Base-by-base conservation (phyloP, 176 grass and related monocot genomes). In the Bolboschoenus planiculmis region DNA sequence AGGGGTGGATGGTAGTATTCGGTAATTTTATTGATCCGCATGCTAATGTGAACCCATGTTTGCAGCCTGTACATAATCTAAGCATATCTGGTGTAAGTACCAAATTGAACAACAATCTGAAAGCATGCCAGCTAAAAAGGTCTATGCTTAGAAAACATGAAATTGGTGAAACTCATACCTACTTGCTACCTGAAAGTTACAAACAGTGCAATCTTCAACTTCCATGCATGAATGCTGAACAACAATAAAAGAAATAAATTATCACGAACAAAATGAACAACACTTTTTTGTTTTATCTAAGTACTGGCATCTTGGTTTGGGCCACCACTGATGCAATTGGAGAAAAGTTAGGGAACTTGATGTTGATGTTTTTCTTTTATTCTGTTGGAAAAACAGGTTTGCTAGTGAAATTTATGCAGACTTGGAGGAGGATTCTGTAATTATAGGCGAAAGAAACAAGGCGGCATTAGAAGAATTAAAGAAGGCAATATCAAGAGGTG, bases 391-490 rank as follows among this genome's bases (percentile, higher is more conserved):
- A 76, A 44, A 64, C 54, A 81, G 79, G 43, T 82, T 82, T 82
- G 57, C 58, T 7, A 60, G 56, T 44, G 79, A 82, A 29, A 31
- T 82, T 26, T 62, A 65, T 35, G 37, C 78, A 55, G 85, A 92
- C 21, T 47, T 89, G 33, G 95, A 91, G 81, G 92, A 98, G 70
- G 88, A 88, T 57, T 94, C 95, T 0, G 92, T 98, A 79, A 93
- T 98, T 72, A 93, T 98, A 51, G 95, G 95, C 23, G 95, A 98
- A 80, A 94, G 95, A 87, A 98, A 98, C 76, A 90, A 72, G 87
- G 92, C 92, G 44, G 95, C 90, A 44, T 79, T 88, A 68, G 84
- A 91, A 78, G 90, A 89, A 86, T 84, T 98, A 55, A 86, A 89
- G 70, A 87, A 76, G 83, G 89, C 89, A 57, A 93, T 98, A 85